Evolutionary conservation across 495 filamentous ascomycete species (phyloP), one percentile per base, ranked within the genome.

Genomic region (Beverwykella pulmonaria): DNA sequence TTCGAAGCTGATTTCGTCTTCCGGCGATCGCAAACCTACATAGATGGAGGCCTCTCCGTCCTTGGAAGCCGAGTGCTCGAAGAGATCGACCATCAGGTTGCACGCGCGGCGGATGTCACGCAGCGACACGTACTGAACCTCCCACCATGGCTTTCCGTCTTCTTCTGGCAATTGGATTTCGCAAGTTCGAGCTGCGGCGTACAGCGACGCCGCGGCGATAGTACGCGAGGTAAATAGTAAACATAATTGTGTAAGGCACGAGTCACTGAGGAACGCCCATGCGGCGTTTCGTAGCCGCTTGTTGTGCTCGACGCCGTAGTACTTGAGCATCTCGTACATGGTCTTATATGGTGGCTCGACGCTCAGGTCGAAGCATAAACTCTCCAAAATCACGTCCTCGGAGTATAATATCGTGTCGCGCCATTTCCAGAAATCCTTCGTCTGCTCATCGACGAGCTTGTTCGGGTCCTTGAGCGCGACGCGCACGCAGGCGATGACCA

Each of bases 371-470:
- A 99, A 99, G 73, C 94, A 98, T 34, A 98, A 81, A 46, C 84
- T 84, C 78, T 99, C 94, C 7, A 99, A 83, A 77, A 98, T 86
- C 47, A 92, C 77, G 71, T 98, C 96, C 79, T 99, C 94, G 71
- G 92, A 88, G 66, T 87, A 86, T 1, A 97, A 81, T 49, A 99
- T 93, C 58, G 88, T 92, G 72, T 99, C 94, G 52, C 90, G 86
- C 94, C 94, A 98, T 73, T 86, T 83, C 94, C 94, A 98, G 74
- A 90, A 98, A 67, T 98, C 94, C 68, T 96, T 97, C 46, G 88
- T 91, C 75, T 97, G 92, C 75, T 97, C 94, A 72, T 98, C 93
- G 25, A 98, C 89, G 12, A 89, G 76, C 57, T 96, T 83, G 71
- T 91, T 88, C 8, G 89, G 80, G 70, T 98, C 89, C 78, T 98